These are phyloP conservation scores for Plasmopara halstedii DNA, from an alignment of 352 stramenopile species.

Conservation along the genomic window DNA sequence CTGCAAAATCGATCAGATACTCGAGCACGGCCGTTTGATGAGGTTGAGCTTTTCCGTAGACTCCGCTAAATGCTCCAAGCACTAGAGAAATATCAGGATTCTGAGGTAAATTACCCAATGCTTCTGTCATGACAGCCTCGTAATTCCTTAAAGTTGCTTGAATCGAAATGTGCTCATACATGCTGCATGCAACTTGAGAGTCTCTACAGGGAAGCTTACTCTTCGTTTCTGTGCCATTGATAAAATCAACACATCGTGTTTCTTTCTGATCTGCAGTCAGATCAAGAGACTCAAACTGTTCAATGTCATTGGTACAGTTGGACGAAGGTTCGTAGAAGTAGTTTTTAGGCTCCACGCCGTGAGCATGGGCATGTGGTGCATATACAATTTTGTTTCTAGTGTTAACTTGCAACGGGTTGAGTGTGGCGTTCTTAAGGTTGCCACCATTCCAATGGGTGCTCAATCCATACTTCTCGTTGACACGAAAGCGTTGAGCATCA, in stretches of 20 bases:
- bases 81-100: conserved; percentile 33
- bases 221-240: conserved; percentile 27
- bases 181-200: conserved; percentile 30
- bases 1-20: conserved; percentile 52
- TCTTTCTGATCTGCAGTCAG: conserved; percentile 7
- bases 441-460: conserved; percentile 54
- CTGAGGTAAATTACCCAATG: conserved; percentile 26
- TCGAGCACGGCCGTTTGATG: conserved; percentile 51
- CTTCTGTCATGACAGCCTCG: conserved; percentile 35
- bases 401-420: conserved; percentile 32
- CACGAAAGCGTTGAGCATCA: conserved; percentile 24
- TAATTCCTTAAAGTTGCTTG: conserved; percentile 25
- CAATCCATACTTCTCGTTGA: conserved; percentile 32
- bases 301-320: conserved; percentile 31
- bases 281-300: conserved; percentile 19
- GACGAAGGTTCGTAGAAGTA: conserved; percentile 43
- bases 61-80: conserved; percentile 54
- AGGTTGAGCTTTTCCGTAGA: conserved; percentile 46
- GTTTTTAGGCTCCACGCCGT: conserved; percentile 44
- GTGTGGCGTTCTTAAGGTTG: conserved; percentile 53
- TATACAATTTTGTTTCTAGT: conserved; percentile 57
- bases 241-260: conserved; percentile 37
- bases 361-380: conserved; percentile 51
- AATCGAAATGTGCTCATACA: conserved; percentile 33
- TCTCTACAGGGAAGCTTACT: conserved; percentile 32